phyloP scores from a whole-genome alignment of 495 filamentous ascomycete species.

The Penicillium psychrofluorescens region DNA sequence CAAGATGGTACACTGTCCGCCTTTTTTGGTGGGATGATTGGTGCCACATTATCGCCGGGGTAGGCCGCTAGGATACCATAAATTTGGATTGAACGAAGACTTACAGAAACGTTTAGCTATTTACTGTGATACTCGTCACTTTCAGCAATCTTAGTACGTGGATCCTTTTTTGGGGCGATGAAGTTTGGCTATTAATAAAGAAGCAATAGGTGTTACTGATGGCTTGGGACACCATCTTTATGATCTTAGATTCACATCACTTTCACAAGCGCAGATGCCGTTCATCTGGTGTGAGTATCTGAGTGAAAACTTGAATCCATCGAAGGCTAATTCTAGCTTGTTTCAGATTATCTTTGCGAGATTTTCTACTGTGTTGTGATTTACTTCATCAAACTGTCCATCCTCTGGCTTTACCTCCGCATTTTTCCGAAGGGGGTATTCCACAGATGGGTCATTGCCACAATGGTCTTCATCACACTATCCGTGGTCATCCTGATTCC shows the following conservation, averaged over 20 bases:
- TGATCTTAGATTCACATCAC: constrained; percentile 4
- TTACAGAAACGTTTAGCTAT: not conserved
- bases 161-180: not conserved
- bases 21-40: constrained; percentile 13
- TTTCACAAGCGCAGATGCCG: not conserved
- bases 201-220: not conserved
- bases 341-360: constrained; percentile 3
- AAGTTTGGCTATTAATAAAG: not conserved
- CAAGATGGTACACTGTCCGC: constrained; percentile 3
- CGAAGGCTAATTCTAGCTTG: not conserved
- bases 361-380: constrained; percentile 6
- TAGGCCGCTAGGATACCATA: not conserved
- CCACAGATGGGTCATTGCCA: not conserved
- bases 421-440: constrained; percentile 5
- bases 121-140: not conserved
- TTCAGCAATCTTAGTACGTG: constrained; percentile 4
- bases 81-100: no score
- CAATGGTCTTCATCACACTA: constrained; percentile 1
- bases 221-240: constrained; percentile 11
- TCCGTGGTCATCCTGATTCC: constrained; percentile 2
- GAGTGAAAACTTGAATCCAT: no score
- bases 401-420: constrained; percentile 12
- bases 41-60: constrained; percentile 5
- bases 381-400: constrained; percentile 12
- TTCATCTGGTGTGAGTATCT: constrained; percentile 6